These are phyloP conservation scores for Ascochyta rabiei DNA, from an alignment of 2,329 filamentous ascomycete species.

Conservation along the genomic window DNA sequence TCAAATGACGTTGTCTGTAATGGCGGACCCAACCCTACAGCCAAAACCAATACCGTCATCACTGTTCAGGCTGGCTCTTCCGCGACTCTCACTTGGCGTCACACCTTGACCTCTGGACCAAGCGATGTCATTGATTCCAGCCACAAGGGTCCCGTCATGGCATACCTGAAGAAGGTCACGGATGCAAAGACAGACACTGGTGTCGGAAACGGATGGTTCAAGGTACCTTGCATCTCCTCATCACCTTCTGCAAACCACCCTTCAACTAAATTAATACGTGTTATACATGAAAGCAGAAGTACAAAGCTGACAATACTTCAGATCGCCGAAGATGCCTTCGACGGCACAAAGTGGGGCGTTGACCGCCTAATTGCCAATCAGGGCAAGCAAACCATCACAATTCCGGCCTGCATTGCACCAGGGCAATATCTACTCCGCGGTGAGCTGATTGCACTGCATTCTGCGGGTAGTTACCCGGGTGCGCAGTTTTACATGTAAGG, in stretches of 20 bases:
- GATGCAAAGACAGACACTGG: constrained; percentile 50
- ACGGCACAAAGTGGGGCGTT: constrained; percentile 44
- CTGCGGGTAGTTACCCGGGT: constrained; percentile 39
- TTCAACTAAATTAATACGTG: background rate
- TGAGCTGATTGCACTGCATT: constrained; percentile 54
- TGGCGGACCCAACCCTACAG: constrained; percentile 59
- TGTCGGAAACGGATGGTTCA: constrained; percentile 33
- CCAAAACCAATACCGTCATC: constrained; percentile 42
- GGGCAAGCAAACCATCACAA: constrained; percentile 51
- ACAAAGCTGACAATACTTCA: constrained; percentile 35
- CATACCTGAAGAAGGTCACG: constrained; percentile 63
- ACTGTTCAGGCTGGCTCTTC: constrained; percentile 54
- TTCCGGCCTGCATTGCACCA: constrained; percentile 46
- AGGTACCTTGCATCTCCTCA: background rate
- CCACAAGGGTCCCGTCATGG: constrained; percentile 63
- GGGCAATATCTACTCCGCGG: constrained; percentile 52
- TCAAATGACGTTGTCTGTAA: constrained; percentile 64
- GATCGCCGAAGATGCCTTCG: constrained; percentile 48
- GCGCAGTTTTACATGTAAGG: constrained; percentile 51
- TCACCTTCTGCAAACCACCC: background rate
- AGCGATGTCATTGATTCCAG: constrained; percentile 62
- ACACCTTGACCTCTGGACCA: constrained; percentile 57
- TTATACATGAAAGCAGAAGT: background rate
- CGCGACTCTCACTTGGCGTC: constrained; percentile 63
- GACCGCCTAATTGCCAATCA: constrained; percentile 47